A percentile compares a stretch with the other conserved stretches of the same genome.
These are phyloP conservation scores for Myrica gale DNA, from an alignment of 306 rosid species.

Conservation along the genomic window DNA sequence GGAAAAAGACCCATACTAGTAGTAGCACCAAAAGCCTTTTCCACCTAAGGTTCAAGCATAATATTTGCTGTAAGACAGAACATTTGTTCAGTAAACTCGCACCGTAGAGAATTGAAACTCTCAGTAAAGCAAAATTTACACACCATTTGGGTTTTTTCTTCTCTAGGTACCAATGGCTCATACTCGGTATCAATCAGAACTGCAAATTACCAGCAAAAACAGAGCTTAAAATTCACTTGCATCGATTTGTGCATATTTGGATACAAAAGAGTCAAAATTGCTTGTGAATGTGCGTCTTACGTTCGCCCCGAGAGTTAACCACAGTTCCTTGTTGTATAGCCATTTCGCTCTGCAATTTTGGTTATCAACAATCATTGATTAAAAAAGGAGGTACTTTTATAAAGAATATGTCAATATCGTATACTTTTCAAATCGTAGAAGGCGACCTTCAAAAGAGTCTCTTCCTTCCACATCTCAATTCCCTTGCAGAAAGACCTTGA, in stretches of 20 bases:
- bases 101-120: neutral
- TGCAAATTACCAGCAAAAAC: conserved; percentile 26
- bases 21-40: conserved; percentile 47
- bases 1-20: conserved; percentile 61
- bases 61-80: conserved; percentile 48
- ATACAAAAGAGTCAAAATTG: neutral
- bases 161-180: conserved; percentile 54
- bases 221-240: conserved; percentile 1
- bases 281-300: conserved; percentile 27
- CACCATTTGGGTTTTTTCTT: conserved; percentile 59
- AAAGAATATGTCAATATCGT: neutral
- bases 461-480: conserved; percentile 73
- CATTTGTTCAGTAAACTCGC: conserved; percentile 2
- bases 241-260: neutral
- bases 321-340: conserved; percentile 29
- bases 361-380: neutral
- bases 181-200: conserved; percentile 52
- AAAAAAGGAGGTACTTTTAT: neutral
- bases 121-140: conserved; percentile 7
- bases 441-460: conserved; percentile 57
- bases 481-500: conserved; percentile 78
- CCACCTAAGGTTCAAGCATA: conserved; percentile 71
- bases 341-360: conserved; percentile 52
- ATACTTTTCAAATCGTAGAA: conserved; percentile 1
- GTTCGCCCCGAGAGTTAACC: conserved; percentile 48